Conservation (phyloP, 768 basidiomycete species). For the Mycena leptocephala region DNA sequence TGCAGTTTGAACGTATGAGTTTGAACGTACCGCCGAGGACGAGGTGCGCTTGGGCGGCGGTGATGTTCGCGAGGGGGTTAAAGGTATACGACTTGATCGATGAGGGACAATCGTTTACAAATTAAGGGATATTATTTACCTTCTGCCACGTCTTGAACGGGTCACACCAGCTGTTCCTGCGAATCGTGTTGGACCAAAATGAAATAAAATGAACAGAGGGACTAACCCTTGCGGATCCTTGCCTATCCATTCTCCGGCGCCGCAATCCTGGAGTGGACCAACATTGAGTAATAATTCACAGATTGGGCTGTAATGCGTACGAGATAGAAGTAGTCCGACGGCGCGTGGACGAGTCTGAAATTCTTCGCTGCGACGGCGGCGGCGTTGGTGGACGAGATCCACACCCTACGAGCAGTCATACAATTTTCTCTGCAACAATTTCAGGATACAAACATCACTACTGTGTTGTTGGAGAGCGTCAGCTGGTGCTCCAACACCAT, state of each 20-base stretch:
- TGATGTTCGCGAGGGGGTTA: conserved; percentile 76
- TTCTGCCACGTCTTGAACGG: conserved; percentile 89
- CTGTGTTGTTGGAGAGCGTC: conserved; percentile 63
- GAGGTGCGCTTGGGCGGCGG: conserved; percentile 61
- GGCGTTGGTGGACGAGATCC: conserved; percentile 79
- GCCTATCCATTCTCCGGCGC: conserved; percentile 81
- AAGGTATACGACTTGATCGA: conserved; percentile 73
- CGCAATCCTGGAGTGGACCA: conserved; percentile 68
- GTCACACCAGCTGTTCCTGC: conserved; percentile 80
- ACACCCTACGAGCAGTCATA: conserved; percentile 63
- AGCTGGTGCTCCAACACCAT: conserved; percentile 75
- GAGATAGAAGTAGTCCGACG: conserved; percentile 87
- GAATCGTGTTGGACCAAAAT: conserved; percentile 8
- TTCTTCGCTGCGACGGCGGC: conserved; percentile 74
- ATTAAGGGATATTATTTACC: conserved; percentile 52
- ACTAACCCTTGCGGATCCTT: conserved; percentile 59
- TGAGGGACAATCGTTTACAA: neutral
- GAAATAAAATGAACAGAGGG: neutral
- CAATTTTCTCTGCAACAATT: neutral
- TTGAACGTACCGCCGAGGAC: conserved; percentile 76
- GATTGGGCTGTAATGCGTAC: conserved; percentile 44
- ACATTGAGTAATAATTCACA: neutral
- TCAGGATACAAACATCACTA: conserved; percentile 67
- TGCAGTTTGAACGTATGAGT: neutral
- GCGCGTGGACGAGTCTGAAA: conserved; percentile 75